These are phyloP conservation scores for Neoscytalidium dimidiatum DNA, from an alignment of 2,329 filamentous ascomycete species.

Conservation along the genomic window DNA sequence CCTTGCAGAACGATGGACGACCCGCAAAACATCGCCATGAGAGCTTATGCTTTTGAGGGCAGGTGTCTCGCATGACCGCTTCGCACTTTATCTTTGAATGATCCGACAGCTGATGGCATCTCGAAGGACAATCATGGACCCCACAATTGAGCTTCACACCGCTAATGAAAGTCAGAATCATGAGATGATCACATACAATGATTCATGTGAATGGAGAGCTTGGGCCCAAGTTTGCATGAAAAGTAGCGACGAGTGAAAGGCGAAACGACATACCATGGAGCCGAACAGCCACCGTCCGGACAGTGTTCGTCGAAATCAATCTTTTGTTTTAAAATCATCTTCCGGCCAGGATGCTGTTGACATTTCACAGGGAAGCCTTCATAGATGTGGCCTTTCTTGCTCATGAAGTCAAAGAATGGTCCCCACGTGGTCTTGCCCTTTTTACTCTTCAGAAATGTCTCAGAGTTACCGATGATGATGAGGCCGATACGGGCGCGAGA, in stretches of 20 bases:
- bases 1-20: constrained; percentile 44
- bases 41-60: constrained; percentile 54
- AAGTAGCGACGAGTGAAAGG: background rate
- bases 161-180: constrained; percentile 43
- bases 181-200: too few species aligned
- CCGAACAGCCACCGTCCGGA: constrained; percentile 70
- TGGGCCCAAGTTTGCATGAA: background rate
- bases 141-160: constrained; percentile 56
- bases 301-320: constrained; percentile 63
- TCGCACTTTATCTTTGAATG: constrained; percentile 58
- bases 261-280: constrained; percentile 57
- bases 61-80: constrained; percentile 48
- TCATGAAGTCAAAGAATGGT: constrained; percentile 59
- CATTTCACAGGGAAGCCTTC: constrained; percentile 41
- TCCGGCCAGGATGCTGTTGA: constrained; percentile 45
- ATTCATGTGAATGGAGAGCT: too few species aligned
- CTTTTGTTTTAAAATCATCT: constrained; percentile 48
- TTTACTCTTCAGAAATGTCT: constrained; percentile 63
- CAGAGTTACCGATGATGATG: constrained; percentile 69
- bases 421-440: constrained; percentile 62
- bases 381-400: constrained; percentile 47
- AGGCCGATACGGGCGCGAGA: constrained; percentile 66
- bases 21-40: constrained; percentile 50
- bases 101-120: constrained; percentile 64
- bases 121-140: constrained; percentile 58